Base-by-base conservation (phyloP, 2,329 filamentous ascomycete genomes). In the Aspergillus costaricaensis region DNA sequence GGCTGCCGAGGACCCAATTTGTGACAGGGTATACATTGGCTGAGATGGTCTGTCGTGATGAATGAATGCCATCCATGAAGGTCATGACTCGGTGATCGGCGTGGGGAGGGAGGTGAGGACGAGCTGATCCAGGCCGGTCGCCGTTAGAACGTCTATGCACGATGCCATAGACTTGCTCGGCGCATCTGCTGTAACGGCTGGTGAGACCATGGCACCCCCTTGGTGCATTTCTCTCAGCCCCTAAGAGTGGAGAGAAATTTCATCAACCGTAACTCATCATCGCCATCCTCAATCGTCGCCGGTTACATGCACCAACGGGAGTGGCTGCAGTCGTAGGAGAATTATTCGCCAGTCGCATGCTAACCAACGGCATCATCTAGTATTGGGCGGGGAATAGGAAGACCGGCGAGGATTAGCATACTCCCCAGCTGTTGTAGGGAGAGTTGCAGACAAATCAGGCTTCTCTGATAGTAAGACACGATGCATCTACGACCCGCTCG, bases 11-110 rank as follows among this genome's bases (percentile, higher is more conserved):
- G 53, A 27, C 30, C 41, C 25, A 27, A 55, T 47, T 14, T 14
- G 10, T 3, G 23, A 15, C 53, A 36, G 53, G 41, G 53, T 43
- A 44, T 30, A 25, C 53, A 55, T 55, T 55, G 53, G 53, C 32
- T 14, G 41, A n/a, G 4, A 25, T 39, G 12, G 17, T 36, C 19
- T 3, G 39, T 41, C 4, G 17, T 43, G 39, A 41, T 17, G 53
- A 55, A 55, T 23, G 9, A 19, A 8, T 12, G 53, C 23, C 15
- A 10, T 17, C 12, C 14, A 30, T 27, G 23, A 27, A 17, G 47
- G n/a, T 14, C 14, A 19, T 30, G 25, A 50, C 19, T 44, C 19
- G 41, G 21, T 7, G 21, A 21, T 44, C 6, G 21, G 41, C 41
- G 12, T 44, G 41, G 41, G 4, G 10, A 6, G 41, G 19, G 41